Percentiles rank a stretch among this genome's conserved stretches.
phyloP scores from a whole-genome alignment of 805 yeast genomes.

The Metschnikowia vanudenii region DNA sequence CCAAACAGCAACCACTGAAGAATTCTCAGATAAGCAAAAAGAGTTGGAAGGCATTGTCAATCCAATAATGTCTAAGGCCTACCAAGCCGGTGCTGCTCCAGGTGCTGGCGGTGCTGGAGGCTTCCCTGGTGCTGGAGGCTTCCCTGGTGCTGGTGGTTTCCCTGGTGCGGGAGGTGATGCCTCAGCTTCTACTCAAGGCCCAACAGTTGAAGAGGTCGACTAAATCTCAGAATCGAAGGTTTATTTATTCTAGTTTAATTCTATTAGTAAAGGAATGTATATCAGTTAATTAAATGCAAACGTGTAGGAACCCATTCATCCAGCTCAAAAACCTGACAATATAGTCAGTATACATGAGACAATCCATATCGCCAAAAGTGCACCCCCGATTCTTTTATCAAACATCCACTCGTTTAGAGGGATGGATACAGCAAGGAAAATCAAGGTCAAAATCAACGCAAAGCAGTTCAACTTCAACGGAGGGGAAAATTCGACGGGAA shows the following conservation, averaged over 20 bases:
- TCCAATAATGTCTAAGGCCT: slow-evolving; percentile 38
- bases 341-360: slow-evolving; percentile 26
- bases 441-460: slow-evolving; percentile 13
- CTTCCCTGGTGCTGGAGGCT: slow-evolving; percentile 18
- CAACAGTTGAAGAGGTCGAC: slow-evolving; percentile 19
- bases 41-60: slow-evolving; percentile 42
- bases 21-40: slow-evolving; percentile 40
- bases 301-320: not conserved
- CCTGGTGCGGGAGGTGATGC: slow-evolving; percentile 18
- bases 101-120: slow-evolving; percentile 29
- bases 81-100: slow-evolving; percentile 28
- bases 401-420: slow-evolving; percentile 30
- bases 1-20: slow-evolving; percentile 42
- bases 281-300: not conserved
- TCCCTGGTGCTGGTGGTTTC: slow-evolving; percentile 33
- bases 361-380: slow-evolving; percentile 33
- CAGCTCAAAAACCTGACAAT: not conserved
- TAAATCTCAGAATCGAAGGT: not conserved
- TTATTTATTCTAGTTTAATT: not conserved
- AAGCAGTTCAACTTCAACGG: slow-evolving; percentile 15
- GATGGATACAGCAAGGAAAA: slow-evolving; percentile 11
- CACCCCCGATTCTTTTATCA: slow-evolving; percentile 33
- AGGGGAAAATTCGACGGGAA: slow-evolving; percentile 14
- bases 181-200: slow-evolving; percentile 10
- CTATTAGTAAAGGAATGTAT: not conserved